phyloP scores from a whole-genome alignment of 306 rosid species.

The Glycine soja region DNA sequence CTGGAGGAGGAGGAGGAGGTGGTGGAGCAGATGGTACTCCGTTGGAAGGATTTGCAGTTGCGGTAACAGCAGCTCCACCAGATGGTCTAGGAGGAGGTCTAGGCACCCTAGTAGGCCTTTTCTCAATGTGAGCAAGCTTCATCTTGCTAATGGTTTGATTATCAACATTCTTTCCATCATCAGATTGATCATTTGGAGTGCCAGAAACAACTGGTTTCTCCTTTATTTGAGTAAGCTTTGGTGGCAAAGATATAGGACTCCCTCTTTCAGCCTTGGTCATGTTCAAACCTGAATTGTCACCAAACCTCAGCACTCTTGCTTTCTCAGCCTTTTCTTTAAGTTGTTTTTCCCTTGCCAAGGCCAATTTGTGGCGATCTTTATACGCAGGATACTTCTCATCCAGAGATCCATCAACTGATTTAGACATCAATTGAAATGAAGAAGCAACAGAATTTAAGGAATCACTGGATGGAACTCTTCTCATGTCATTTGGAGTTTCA shows the following conservation, averaged over 20 bases:
- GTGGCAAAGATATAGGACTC: conserved; percentile 62
- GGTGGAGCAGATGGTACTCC: conserved; percentile 65
- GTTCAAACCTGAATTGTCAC: conserved; percentile 61
- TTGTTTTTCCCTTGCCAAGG: conserved; percentile 82
- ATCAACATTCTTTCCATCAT: conserved; percentile 60
- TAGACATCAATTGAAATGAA: conserved; percentile 96
- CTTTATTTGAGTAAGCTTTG: conserved; percentile 73
- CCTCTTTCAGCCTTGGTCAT: conserved; percentile 64
- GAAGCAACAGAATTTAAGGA: conserved; percentile 72
- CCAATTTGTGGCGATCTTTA: conserved; percentile 92
- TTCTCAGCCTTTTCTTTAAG: conserved; percentile 85
- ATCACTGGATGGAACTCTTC: conserved; percentile 63
- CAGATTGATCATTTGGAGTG: conserved; percentile 64
- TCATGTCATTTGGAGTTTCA: conserved; percentile 61
- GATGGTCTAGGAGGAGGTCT: conserved; percentile 87
- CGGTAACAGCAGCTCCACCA: conserved; percentile 50
- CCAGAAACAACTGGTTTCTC: conserved; percentile 70
- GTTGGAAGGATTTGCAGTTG: conserved; percentile 58
- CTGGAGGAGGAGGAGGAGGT: conserved; percentile 71
- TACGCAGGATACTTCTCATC: conserved; percentile 95
- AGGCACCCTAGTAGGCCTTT: conserved; percentile 86
- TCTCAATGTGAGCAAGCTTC: conserved; percentile 87
- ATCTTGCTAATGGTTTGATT: conserved; percentile 76
- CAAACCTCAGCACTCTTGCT: conserved; percentile 84
- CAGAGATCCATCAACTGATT: conserved; percentile 76